phyloP scores from a whole-genome alignment of 148 eudicot species.

The Arbutus unedo region DNA sequence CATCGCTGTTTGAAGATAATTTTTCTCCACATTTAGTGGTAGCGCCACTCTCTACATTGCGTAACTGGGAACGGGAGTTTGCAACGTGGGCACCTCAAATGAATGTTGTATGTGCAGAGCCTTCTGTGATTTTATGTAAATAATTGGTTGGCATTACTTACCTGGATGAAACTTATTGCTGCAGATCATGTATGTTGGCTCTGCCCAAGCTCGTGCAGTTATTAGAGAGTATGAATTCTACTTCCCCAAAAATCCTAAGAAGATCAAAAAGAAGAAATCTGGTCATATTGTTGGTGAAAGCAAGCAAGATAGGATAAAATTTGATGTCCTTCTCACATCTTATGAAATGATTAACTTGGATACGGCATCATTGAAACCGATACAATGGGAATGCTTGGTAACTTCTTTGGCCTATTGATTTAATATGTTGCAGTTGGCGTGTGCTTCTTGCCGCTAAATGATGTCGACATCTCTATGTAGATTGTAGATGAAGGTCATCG shows the following conservation, averaged over 20 bases:
- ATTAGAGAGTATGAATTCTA: constrained; percentile 84
- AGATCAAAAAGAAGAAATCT: constrained; percentile 76
- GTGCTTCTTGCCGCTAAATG: constrained; percentile 11
- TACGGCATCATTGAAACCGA: constrained; percentile 70
- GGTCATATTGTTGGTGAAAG: constrained; percentile 58
- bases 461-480: constrained; percentile 37
- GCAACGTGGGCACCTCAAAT: constrained; percentile 96
- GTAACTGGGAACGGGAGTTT: constrained; percentile 99
- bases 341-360: constrained; percentile 96
- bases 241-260: constrained; percentile 56
- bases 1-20: constrained; percentile 74
- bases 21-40: constrained; percentile 79
- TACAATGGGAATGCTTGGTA: constrained; percentile 97
- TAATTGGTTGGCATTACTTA: constrained; percentile 9
- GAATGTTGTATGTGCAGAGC: constrained; percentile 78
- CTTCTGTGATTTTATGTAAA: constrained; percentile 5
- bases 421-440: neutral
- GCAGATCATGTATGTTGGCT: constrained; percentile 97
- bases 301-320: constrained; percentile 90
- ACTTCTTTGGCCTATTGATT: constrained; percentile 6
- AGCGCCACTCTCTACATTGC: constrained; percentile 93
- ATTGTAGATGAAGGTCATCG: constrained; percentile 99
- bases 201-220: constrained; percentile 73
- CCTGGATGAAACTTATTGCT: constrained; percentile 19
- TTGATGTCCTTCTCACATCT: constrained; percentile 91